Base-by-base conservation (phyloP, 1,139 yeast genomes). In the Magnusiomyces paraingens region DNA sequence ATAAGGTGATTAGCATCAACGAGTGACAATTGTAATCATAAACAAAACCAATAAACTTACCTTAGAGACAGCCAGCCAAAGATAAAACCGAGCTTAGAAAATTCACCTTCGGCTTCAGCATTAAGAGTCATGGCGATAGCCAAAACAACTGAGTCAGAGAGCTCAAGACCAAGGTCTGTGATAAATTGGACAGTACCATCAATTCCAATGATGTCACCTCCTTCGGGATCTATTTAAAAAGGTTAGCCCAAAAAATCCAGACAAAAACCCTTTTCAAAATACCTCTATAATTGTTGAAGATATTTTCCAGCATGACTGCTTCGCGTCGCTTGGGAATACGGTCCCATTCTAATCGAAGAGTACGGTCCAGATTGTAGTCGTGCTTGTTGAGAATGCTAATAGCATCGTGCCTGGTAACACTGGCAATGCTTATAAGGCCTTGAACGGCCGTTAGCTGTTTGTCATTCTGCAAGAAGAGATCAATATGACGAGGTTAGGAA, bases 131-230 rank as follows among this genome's bases (percentile, higher is more conserved):
- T 82, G 1, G 95, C 90, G 17, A 91, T 69, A 0, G 87, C 82
- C 54, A 91, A 73, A 3, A 90, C 84, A 2, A 72, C 77, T 8
- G 81, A 74, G 64, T 91, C 91, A 61, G 91, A 97, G 0, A 91
- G 84, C 17, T 81, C 82, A 47, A 85, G 74, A 0, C 79, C 81
- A 51, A 91, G 70, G 62, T 85, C 96, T 10, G 73, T 76, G 45
- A 89, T 72, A 62, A 84, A 86, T 47, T 66, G 62, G 20, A 91
- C 70, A 0, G 96, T 84, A 0, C 96, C 97, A 56, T 88, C 93
- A 29, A 86, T 76, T 39, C 83, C 93, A 52, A 79, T 79, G 39
- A 62, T 67, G 29, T 67, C 67, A 5, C 63, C 53, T 8, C 57
- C 61, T 59, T 54, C 51, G 10, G 54, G 52, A 21, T 52, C 57